A percentile compares a stretch with the other conserved stretches of the same genome.
phyloP scores from a whole-genome alignment of 2,329 filamentous ascomycete genomes.

The Neonectria hederae region DNA sequence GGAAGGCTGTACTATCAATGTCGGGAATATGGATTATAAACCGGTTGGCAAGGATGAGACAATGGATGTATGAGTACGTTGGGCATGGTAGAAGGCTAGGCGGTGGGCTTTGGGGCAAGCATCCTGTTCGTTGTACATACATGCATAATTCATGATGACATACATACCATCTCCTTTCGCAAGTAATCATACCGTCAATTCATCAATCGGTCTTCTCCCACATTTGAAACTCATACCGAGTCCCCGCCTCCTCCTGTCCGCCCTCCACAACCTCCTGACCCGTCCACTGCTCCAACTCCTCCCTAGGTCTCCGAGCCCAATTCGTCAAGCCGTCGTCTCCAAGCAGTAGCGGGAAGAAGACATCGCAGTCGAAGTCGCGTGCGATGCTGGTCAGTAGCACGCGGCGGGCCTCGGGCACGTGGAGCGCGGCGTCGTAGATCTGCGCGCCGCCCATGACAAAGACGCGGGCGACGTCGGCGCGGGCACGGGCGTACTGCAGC shows the following conservation, averaged over 20 bases:
- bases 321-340: slow-evolving; percentile 50
- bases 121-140: slow-evolving; percentile 29
- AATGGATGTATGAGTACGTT: slow-evolving; percentile 36
- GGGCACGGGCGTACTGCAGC: slow-evolving; percentile 55
- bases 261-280: slow-evolving; percentile 70
- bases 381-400: slow-evolving; percentile 77
- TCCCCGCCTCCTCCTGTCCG: slow-evolving; percentile 69
- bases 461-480: slow-evolving; percentile 63
- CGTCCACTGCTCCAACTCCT: slow-evolving; percentile 69
- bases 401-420: slow-evolving; percentile 63
- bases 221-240: slow-evolving; percentile 77
- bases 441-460: slow-evolving; percentile 93
- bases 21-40: slow-evolving; percentile 21
- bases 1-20: slow-evolving; percentile 39
- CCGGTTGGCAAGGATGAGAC: slow-evolving; percentile 25
- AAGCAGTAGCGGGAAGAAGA: slow-evolving; percentile 73
- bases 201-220: slow-evolving; percentile 65
- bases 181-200: slow-evolving; percentile 22
- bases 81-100: not conserved
- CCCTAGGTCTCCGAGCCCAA: slow-evolving; percentile 65
- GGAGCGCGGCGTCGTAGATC: slow-evolving; percentile 80
- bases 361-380: slow-evolving; percentile 79
- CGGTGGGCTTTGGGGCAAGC: slow-evolving; percentile 12
- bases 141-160: slow-evolving; percentile 32
- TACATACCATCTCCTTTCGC: slow-evolving; percentile 28